Percentiles rank a stretch among this genome's conserved stretches.
Evolutionary conservation across 179 eudicot species (phyloP).

Genomic region (Spinacia oleracea): DNA sequence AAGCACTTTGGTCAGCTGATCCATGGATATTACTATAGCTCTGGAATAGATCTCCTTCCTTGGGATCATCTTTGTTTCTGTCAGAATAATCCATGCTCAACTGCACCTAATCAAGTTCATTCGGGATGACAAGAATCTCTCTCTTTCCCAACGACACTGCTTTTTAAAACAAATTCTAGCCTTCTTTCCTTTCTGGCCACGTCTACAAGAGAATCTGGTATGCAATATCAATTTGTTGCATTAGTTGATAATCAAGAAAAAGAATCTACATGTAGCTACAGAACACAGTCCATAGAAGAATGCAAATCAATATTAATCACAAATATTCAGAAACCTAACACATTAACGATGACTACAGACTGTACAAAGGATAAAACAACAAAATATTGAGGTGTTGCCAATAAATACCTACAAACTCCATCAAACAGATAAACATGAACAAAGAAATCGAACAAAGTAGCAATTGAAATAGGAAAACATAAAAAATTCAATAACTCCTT

Average conservation of each 20-base stretch:
- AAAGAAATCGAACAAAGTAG: neutral
- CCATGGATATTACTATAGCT: constrained; percentile 23
- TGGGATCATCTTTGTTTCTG: constrained; percentile 33
- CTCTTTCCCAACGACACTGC: neutral
- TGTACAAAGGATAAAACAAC: constrained; percentile 9
- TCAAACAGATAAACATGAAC: neutral
- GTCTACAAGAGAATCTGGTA: constrained; percentile 23
- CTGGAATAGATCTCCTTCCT: constrained; percentile 25
- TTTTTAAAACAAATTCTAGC: neutral
- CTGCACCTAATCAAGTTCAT: constrained; percentile 20
- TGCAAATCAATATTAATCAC: neutral
- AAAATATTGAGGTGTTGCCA: neutral
- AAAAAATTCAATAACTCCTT: neutral
- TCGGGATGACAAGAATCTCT: constrained; percentile 7
- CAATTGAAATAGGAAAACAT: neutral
- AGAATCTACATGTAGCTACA: neutral
- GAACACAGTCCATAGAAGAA: neutral
- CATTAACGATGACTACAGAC: neutral
- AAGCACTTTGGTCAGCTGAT: constrained; percentile 21
- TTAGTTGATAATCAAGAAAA: constrained; percentile 12
- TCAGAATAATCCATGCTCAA: constrained; percentile 44
- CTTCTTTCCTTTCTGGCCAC: constrained; percentile 8
- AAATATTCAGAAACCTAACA: constrained; percentile 1
- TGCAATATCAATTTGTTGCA: constrained; percentile 10
- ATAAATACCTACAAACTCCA: neutral